phyloP scores from a whole-genome alignment of 1,284 basidiomycete genomes.

The Xerocomus amazonicus region DNA sequence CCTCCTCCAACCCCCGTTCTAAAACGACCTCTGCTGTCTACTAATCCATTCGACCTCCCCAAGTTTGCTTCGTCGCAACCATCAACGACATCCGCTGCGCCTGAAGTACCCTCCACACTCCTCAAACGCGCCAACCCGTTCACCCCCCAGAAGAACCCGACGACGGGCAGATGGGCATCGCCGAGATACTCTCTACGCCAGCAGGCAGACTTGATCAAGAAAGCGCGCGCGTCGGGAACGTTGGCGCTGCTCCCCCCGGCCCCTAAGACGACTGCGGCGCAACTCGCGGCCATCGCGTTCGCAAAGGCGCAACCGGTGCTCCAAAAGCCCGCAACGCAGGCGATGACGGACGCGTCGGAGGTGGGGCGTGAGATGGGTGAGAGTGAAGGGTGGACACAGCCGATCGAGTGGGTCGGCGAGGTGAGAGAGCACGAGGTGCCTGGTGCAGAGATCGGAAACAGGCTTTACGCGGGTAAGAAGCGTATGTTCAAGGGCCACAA shows the following conservation, averaged over 20 bases:
- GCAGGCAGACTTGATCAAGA: conserved; percentile 75
- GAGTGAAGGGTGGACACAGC: conserved; percentile 34
- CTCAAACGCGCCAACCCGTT: conserved; percentile 56
- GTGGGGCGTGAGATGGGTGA: conserved; percentile 2
- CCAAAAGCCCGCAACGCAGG: conserved; percentile 3
- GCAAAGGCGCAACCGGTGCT: conserved; percentile 17
- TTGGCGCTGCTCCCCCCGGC: conserved; percentile 63
- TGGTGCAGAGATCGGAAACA: conserved; percentile 54
- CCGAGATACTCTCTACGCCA: conserved; percentile 68
- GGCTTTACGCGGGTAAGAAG: conserved; percentile 68
- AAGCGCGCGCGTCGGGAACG: conserved; percentile 50
- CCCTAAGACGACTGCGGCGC: conserved; percentile 42
- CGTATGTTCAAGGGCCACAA: conserved; percentile 86
- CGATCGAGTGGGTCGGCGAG: conserved; percentile 58
- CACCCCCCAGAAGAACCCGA: conserved; percentile 54
- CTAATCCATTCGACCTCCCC: conserved; percentile 16
- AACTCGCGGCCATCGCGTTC: conserved; percentile 17
- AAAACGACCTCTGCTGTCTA: conserved; percentile 12
- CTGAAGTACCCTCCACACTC: conserved; percentile 11
- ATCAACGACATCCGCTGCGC: not conserved
- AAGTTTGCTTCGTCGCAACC: conserved; percentile 23
- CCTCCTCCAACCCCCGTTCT: conserved; percentile 36
- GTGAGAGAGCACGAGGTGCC: conserved; percentile 44
- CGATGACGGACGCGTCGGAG: not conserved
- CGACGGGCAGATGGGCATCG: conserved; percentile 62